These are phyloP conservation scores for Przewalskia tangutica DNA, from an alignment of 257 asterid species.

Conservation along the genomic window DNA sequence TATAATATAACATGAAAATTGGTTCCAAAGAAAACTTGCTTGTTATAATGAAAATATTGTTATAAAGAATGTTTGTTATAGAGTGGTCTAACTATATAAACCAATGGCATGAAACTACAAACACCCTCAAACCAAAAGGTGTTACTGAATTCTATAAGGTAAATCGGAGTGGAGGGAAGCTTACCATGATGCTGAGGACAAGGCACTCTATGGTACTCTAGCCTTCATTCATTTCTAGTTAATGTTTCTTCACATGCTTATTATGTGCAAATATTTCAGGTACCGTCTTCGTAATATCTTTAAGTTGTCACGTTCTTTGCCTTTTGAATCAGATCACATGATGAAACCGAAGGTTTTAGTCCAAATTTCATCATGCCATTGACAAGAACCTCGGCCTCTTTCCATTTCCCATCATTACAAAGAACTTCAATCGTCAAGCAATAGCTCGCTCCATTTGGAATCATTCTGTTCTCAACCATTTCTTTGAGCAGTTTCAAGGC, in stretches of 20 bases:
- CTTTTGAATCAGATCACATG: conserved; percentile 16
- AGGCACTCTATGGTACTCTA: background rate
- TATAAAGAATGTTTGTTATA: no score
- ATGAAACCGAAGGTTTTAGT: conserved; percentile 25
- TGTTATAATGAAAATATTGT: no score
- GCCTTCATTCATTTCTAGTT: background rate
- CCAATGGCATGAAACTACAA: background rate
- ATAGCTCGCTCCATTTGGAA: conserved; percentile 59
- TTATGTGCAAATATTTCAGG: background rate
- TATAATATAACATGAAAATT: no score
- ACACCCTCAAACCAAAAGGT: background rate
- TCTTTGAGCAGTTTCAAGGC: conserved; percentile 46
- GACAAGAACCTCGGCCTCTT: conserved; percentile 35
- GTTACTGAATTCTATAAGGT: background rate
- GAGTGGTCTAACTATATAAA: background rate
- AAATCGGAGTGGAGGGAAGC: background rate
- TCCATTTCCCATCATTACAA: conserved; percentile 38
- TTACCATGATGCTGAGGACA: background rate
- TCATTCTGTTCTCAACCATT: conserved; percentile 51
- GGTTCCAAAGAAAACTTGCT: no score
- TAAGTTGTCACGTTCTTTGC: conserved; percentile 4
- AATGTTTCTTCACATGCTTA: background rate
- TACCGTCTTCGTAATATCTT: background rate
- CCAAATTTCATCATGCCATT: conserved; percentile 49
- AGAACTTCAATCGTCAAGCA: conserved; percentile 51